Conservation (phyloP, 2,329 filamentous ascomycete species). For the Didymella lethalis region DNA sequence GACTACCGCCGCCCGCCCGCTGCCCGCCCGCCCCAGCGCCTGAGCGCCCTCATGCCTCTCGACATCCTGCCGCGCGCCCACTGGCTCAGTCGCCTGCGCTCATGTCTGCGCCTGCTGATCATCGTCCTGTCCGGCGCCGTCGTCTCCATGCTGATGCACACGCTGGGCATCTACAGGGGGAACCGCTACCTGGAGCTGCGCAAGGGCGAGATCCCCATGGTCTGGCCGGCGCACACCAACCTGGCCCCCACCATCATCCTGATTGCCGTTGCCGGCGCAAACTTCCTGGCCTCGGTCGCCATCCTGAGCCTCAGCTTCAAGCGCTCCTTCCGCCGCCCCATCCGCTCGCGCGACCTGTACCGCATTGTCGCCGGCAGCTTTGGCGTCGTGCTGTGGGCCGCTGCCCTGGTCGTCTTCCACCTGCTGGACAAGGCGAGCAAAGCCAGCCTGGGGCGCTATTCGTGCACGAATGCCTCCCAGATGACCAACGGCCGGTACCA, state of each 20-base stretch:
- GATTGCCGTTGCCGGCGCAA: slow-evolving; percentile 42
- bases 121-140: slow-evolving; percentile 49
- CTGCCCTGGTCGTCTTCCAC: slow-evolving; percentile 44
- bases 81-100: slow-evolving; percentile 48
- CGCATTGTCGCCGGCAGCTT: slow-evolving; percentile 47
- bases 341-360: slow-evolving; percentile 46
- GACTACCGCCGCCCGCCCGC: slow-evolving; percentile 26
- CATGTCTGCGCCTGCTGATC: slow-evolving; percentile 48
- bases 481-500: slow-evolving; percentile 49
- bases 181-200: slow-evolving; percentile 48
- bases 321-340: slow-evolving; percentile 45
- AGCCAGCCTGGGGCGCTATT: slow-evolving; percentile 48
- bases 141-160: slow-evolving; percentile 47
- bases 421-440: slow-evolving; percentile 48
- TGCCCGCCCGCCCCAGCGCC: slow-evolving; percentile 27
- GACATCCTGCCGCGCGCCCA: slow-evolving; percentile 42
- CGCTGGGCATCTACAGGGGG: slow-evolving; percentile 46
- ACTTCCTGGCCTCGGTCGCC: slow-evolving; percentile 47
- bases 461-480: slow-evolving; percentile 45
- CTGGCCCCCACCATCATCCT: slow-evolving; percentile 49
- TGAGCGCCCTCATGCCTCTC: slow-evolving; percentile 41
- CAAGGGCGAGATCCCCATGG: slow-evolving; percentile 49
- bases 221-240: slow-evolving; percentile 49
- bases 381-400: slow-evolving; percentile 46
- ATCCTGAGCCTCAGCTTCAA: slow-evolving; percentile 45